Conservation (phyloP, 192 early-diverging fungal genomes). For the Backusella liffmaniae region DNA sequence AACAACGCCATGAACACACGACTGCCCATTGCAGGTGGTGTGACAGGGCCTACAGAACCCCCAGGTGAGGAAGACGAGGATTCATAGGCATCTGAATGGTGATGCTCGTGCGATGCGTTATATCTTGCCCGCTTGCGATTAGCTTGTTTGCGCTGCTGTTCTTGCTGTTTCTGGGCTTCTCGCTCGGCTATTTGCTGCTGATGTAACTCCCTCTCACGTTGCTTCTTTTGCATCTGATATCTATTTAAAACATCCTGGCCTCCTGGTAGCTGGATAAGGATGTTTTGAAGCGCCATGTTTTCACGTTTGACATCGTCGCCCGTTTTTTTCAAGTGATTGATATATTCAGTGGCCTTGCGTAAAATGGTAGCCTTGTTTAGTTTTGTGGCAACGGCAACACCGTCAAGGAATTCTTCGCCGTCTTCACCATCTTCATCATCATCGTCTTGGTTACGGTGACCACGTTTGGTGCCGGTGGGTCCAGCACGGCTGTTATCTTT, state of each 20-base stretch:
- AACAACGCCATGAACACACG: conserved; percentile 61
- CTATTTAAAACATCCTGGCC: conserved; percentile 36
- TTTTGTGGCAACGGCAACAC: conserved; percentile 81
- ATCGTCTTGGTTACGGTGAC: conserved; percentile 21
- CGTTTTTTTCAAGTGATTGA: conserved; percentile 53
- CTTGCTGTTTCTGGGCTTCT: conserved; percentile 9
- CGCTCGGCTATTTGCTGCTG: conserved; percentile 9
- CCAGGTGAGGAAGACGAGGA: conserved; percentile 25
- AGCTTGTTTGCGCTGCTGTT: conserved; percentile 12
- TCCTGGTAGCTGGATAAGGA: conserved; percentile 47
- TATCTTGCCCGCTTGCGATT: conserved; percentile 12
- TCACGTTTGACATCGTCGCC: conserved; percentile 45
- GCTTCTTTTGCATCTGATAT: conserved; percentile 17
- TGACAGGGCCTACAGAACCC: conserved; percentile 16
- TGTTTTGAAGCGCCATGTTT: conserved; percentile 40
- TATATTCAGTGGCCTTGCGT: conserved; percentile 91
- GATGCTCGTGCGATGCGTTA: background rate
- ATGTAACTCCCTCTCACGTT: background rate
- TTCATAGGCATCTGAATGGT: conserved; percentile 1
- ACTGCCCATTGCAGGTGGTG: conserved; percentile 28
- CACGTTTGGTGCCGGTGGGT: conserved; percentile 16
- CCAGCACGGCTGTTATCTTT: conserved; percentile 41
- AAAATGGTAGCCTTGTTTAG: conserved; percentile 95
- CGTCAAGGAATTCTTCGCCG: conserved; percentile 67
- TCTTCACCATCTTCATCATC: conserved; percentile 57